These are phyloP conservation scores for Aspergillus niger DNA, from an alignment of 2,329 filamentous ascomycete species.

Conservation along the genomic window DNA sequence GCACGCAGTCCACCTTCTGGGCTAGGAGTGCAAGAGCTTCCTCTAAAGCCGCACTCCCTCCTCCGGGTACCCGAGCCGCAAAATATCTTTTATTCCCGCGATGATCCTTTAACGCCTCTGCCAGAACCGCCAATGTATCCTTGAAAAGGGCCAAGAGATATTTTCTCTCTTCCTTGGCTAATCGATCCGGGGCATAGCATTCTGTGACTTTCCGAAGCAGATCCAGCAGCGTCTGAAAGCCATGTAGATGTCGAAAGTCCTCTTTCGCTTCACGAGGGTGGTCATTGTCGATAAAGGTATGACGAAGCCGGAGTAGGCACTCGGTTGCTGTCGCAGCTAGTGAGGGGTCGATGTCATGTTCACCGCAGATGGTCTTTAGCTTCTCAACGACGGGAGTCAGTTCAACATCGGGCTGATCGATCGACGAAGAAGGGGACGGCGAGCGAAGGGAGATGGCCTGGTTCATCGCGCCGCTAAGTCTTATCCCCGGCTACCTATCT, in stretches of 20 bases:
- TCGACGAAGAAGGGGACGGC: conserved; percentile 34
- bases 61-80: conserved; percentile 69
- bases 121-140: conserved; percentile 61
- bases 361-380: conserved; percentile 36
- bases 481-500: conserved; percentile 36
- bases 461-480: conserved; percentile 35
- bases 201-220: conserved; percentile 71
- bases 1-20: conserved; percentile 52
- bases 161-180: conserved; percentile 65
- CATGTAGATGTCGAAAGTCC: conserved; percentile 76
- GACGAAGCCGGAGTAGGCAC: conserved; percentile 66
- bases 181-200: conserved; percentile 67
- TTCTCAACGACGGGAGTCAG: conserved; percentile 42
- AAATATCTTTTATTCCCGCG: conserved; percentile 89
- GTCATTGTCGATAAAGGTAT: conserved; percentile 59
- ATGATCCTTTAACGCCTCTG: conserved; percentile 74
- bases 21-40: conserved; percentile 67
- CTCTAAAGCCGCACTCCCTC: conserved; percentile 77
- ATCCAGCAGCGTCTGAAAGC: conserved; percentile 73
- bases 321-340: conserved; percentile 52
- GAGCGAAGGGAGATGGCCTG: conserved; percentile 32
- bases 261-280: conserved; percentile 64
- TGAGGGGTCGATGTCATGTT: conserved; percentile 32
- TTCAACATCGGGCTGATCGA: conserved; percentile 40
- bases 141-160: conserved; percentile 68